Percentiles rank a stretch among this genome's conserved stretches.
These are phyloP conservation scores for Penicillium manginii DNA, from an alignment of 495 filamentous ascomycete genomes.

Conservation along the genomic window DNA sequence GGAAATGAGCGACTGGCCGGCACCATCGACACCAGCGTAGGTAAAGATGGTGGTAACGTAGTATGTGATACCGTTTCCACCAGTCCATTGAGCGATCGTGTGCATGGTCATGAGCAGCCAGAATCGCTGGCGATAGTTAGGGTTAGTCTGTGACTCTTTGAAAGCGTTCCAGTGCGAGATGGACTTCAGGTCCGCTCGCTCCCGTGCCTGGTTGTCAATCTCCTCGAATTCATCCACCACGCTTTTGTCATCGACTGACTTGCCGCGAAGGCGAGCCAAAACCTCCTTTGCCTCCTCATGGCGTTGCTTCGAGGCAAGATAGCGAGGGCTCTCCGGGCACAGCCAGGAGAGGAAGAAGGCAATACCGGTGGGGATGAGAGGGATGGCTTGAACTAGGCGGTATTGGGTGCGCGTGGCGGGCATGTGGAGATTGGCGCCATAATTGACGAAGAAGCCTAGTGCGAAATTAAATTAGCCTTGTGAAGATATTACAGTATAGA, in stretches of 20 bases:
- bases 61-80: conserved; percentile 54
- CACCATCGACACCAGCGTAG: conserved; percentile 41
- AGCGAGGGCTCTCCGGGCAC: conserved; percentile 47
- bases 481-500: not conserved
- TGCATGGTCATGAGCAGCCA: conserved; percentile 51
- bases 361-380: conserved; percentile 44
- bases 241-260: conserved; percentile 29
- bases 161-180: conserved; percentile 45
- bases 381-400: conserved; percentile 49
- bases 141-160: conserved; percentile 44
- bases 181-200: conserved; percentile 31
- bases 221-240: conserved; percentile 41
- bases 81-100: conserved; percentile 50
- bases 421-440: conserved; percentile 47
- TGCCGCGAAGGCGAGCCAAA: conserved; percentile 46
- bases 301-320: conserved; percentile 42
- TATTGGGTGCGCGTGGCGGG: conserved; percentile 43
- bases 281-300: conserved; percentile 36
- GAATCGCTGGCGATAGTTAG: conserved; percentile 52
- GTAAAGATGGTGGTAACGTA: conserved; percentile 49
- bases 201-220: conserved; percentile 38
- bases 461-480: not conserved
- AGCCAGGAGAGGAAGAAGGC: conserved; percentile 41
- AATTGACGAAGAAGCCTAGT: conserved; percentile 54
- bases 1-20: conserved; percentile 37